Base-by-base conservation (phyloP, 306 rosid genomes). In the Cyamopsis tetragonoloba region DNA sequence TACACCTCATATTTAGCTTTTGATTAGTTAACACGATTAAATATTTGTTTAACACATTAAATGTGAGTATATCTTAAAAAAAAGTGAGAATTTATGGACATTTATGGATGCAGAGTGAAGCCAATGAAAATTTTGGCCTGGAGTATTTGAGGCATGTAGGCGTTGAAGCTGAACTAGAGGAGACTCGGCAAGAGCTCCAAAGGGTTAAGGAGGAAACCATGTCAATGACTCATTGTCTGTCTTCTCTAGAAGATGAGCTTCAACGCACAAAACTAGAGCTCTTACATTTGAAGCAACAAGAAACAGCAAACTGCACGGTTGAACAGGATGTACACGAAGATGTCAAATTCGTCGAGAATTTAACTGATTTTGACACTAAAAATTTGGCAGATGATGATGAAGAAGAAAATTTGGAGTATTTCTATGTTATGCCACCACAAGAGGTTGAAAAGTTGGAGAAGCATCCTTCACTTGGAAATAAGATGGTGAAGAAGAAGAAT, bases 121-220 rank as follows among this genome's bases (percentile, higher is more conserved):
- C 14, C 61, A 61, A 56, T 34, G 86, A 77, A 66, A 79, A 70
- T n/a, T n/a, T n/a, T 10, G 82, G 75, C 5, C n/a, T n/a, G n/a
- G n/a, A n/a, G n/a, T n/a, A n/a, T n/a, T 50, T 66, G 3, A 84
- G 71, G 62, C 41, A 80, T 47, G 89, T 88, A 68, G 83, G 62
- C 1, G 84, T 87, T 26, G 81, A 80, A 32, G 82, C 83, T 17
- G 98, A 92, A 76, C 77, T 89, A 10, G 89, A 89, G 37, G 89
- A 87, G 65, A 90, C 98, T 3, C 79, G 89, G 50, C 85, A 87
- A 18, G 81, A 64, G 42, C 86, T 92, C 35, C 64, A 85, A 62
- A 92, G 77, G 59, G 92, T 96, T 0, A 89, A 48, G 77, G 91
- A 92, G 70, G 86, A 89, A 70, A 82, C 96, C 78, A 75, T 82